A percentile compares a stretch with the other conserved stretches of the same genome.
Conservation (phyloP, 495 filamentous ascomycete species). For the Neurospora sp. region DNA sequence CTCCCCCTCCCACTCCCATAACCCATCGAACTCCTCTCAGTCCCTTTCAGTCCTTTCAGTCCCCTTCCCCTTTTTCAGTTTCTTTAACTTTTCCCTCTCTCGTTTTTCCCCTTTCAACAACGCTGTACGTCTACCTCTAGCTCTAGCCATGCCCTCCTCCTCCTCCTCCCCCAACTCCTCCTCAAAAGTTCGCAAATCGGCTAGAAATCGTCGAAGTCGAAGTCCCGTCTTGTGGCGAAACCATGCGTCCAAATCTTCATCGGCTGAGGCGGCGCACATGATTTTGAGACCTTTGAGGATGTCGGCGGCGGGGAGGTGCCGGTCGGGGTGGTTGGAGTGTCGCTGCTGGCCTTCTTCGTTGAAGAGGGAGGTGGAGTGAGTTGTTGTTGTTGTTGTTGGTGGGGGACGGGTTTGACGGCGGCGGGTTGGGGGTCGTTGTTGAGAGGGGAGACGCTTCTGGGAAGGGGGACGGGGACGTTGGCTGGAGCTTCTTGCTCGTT, state of each 20-base stretch:
- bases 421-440: background rate
- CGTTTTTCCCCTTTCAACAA: too few relatives aligned
- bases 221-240: constrained; percentile 35
- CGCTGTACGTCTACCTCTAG: too few relatives aligned
- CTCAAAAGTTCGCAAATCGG: constrained; percentile 37
- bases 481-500: background rate
- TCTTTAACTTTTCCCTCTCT: too few relatives aligned
- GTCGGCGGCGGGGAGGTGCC: constrained; percentile 6
- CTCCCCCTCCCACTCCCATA: too few relatives aligned
- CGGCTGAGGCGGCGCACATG: constrained; percentile 37
- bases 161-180: constrained; percentile 23
- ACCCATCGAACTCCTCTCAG: too few relatives aligned
- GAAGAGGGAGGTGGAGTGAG: background rate
- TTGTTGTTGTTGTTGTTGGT: background rate
- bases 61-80: too few relatives aligned
- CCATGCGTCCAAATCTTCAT: constrained; percentile 34
- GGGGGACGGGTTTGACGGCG: background rate
- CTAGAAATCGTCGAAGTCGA: constrained; percentile 36
- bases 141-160: too few relatives aligned
- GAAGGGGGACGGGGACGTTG: background rate
- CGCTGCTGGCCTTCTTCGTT: constrained; percentile 20
- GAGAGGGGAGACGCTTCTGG: background rate
- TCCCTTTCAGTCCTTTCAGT: too few relatives aligned
- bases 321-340: constrained; percentile 7
- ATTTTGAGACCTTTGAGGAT: constrained; percentile 40